Conservation (phyloP, 1,139 yeast species). For the Lodderomyces parapsilosis region DNA sequence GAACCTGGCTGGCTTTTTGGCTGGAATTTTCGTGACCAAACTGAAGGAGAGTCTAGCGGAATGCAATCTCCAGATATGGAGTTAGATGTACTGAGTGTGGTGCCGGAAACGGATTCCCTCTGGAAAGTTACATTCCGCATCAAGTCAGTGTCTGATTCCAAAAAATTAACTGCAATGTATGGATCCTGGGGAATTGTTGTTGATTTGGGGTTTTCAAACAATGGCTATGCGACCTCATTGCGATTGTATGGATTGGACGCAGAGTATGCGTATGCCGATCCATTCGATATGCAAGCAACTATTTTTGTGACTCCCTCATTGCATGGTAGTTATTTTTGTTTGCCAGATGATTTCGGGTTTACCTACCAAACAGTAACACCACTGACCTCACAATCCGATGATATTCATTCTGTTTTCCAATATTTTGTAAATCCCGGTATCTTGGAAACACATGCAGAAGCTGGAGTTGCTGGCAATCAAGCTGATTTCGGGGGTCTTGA, state of each 20-base stretch:
- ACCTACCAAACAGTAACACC: slow-evolving; percentile 16
- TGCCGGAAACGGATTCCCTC: background rate
- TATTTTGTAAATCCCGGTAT: background rate
- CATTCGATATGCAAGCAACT: slow-evolving; percentile 13
- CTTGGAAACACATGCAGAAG: background rate
- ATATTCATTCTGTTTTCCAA: background rate
- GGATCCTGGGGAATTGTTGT: background rate
- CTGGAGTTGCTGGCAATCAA: background rate
- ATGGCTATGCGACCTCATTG: background rate
- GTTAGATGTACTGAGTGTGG: slow-evolving; percentile 1
- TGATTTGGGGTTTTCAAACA: background rate
- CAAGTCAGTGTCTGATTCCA: background rate
- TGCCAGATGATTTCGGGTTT: slow-evolving; percentile 27
- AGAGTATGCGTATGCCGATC: background rate
- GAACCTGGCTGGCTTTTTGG: background rate
- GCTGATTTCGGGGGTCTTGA: background rate
- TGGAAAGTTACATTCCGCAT: slow-evolving; percentile 3
- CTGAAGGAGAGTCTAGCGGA: background rate
- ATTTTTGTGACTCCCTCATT: slow-evolving; percentile 20
- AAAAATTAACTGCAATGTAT: background rate
- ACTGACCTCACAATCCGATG: background rate
- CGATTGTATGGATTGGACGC: background rate
- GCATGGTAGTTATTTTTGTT: slow-evolving; percentile 25
- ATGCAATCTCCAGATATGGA: background rate
- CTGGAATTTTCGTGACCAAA: background rate